Percentiles rank a stretch among this genome's conserved stretches.
Conservation (phyloP, 2,329 filamentous ascomycete species). For the Talaromyces sp. region DNA sequence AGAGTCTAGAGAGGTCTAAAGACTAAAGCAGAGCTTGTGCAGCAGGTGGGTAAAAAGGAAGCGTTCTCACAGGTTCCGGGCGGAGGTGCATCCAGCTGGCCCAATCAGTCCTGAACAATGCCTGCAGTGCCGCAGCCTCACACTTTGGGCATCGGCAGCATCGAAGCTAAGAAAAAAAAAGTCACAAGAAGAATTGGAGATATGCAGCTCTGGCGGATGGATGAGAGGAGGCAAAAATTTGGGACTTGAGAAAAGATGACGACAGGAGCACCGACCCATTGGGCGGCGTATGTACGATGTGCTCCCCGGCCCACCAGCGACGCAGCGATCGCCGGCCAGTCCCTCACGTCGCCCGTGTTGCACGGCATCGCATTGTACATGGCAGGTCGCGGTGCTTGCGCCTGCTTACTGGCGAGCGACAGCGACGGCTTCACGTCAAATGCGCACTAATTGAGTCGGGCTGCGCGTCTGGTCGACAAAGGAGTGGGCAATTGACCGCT, state of each 20-base stretch:
- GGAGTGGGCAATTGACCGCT: not conserved
- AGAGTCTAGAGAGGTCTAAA: not conserved
- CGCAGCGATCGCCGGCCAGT: not conserved
- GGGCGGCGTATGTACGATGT: not conserved
- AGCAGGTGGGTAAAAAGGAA: slow-evolving; percentile 11
- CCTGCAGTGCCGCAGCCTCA: slow-evolving; percentile 30
- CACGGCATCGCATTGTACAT: not conserved
- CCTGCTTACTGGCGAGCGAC: not conserved
- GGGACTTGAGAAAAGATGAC: not conserved
- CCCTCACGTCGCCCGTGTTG: not conserved
- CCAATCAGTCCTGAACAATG: slow-evolving; percentile 16
- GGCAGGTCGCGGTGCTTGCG: not conserved
- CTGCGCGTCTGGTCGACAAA: not conserved
- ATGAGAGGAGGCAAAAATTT: not conserved
- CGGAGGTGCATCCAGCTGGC: slow-evolving; percentile 10
- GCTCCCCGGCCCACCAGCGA: not conserved
- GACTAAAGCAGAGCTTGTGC: slow-evolving; percentile 8
- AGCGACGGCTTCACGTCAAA: not conserved
- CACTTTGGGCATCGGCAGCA: slow-evolving; percentile 29
- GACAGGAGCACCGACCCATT: not conserved
- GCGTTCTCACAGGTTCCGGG: slow-evolving; percentile 13
- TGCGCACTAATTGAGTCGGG: not conserved
- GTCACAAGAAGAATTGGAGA: not conserved
- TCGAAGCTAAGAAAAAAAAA: not conserved
- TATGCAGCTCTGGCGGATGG: not conserved